Evolutionary conservation across 179 eudicot genomes (phyloP), one percentile per base, ranked within the genome.

Genomic region (Silene noctiflora): DNA sequence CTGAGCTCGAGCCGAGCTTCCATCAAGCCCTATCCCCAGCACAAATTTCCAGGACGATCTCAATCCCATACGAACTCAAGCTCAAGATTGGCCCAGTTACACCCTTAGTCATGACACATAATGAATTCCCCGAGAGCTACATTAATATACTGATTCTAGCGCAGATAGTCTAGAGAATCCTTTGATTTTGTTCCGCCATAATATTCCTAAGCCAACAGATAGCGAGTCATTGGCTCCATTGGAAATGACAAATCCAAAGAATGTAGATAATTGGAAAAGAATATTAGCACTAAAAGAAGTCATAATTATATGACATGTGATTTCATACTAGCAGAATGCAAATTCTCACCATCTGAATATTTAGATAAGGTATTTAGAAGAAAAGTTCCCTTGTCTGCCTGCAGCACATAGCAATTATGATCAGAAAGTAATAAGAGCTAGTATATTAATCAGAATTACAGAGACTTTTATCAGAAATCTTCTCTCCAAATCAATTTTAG

Each of bases 371-470:
- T 81, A 29, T 83, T 86, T 71, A 86, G 74, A 35, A 86, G 73
- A 44, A 81, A 85, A 66, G 86, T 77, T 77, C 88, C 88, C 66
- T 83, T 84, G 27, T 85, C 85, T 67, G 84, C 85, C 88, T 86
- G 85, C 78, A 74, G 69, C 29, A 27, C 29, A 46, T 31, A 42
- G 13, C 25, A 75, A 81, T 27, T 75, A 75, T 13, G 62, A 78
- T 25, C 31, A 75, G 66, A 71, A 78, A 33, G 29, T 17, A 59
- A 63, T 8, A 70, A 19, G 24, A 24, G 56, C 21, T 8, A 75
- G 46, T 31, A 55, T 72, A 74, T 25, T 44, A n/a, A 58, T 19
- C n/a, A 69, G 14, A 66, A 69, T 60, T 35, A 22, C 25, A 60
- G 58, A 17, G 58, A 17, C 1, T 42, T 33, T 22, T 8, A 42